These are phyloP conservation scores for Bruguiera sexangula DNA, from an alignment of 345 rosid species.

Conservation along the genomic window DNA sequence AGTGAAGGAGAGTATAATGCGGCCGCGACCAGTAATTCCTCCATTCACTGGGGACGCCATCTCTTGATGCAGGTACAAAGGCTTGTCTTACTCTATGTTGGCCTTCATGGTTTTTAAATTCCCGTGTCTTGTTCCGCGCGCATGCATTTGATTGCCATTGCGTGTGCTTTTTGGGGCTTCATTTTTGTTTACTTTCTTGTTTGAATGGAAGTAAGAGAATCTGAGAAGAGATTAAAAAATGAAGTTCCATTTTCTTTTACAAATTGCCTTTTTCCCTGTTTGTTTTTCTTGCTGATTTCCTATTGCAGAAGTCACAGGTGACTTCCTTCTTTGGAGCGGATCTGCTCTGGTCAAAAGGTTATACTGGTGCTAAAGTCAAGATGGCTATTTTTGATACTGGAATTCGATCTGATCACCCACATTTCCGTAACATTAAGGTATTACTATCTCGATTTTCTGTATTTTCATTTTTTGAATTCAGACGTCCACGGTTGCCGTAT, in stretches of 20 bases:
- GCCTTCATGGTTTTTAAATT: not conserved
- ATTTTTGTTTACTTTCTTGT: conserved; percentile 1
- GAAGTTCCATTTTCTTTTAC: not conserved
- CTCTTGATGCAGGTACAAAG: conserved; percentile 59
- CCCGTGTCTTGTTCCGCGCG: not conserved
- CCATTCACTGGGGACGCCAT: conserved; percentile 70
- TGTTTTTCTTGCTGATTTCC: not conserved
- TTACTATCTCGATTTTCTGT: not conserved
- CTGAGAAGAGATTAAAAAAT: not conserved
- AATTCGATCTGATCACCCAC: conserved; percentile 85
- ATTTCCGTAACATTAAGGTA: conserved; percentile 95
- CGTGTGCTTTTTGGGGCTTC: not conserved
- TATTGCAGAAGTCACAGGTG: conserved; percentile 72
- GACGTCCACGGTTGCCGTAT: too few species aligned
- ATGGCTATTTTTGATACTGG: conserved; percentile 99
- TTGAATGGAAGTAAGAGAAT: not conserved
- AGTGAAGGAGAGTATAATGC: conserved; percentile 41
- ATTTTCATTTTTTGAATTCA: not conserved
- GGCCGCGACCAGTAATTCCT: conserved; percentile 52
- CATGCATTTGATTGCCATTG: not conserved
- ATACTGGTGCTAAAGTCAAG: conserved; percentile 86
- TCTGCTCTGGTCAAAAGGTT: conserved; percentile 84
- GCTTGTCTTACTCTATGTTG: not conserved
- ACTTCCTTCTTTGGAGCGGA: conserved; percentile 97
- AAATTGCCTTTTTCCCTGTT: not conserved